phyloP scores from a whole-genome alignment of 1,139 yeast genomes.

The Scheffersomyces cryptocercus region DNA sequence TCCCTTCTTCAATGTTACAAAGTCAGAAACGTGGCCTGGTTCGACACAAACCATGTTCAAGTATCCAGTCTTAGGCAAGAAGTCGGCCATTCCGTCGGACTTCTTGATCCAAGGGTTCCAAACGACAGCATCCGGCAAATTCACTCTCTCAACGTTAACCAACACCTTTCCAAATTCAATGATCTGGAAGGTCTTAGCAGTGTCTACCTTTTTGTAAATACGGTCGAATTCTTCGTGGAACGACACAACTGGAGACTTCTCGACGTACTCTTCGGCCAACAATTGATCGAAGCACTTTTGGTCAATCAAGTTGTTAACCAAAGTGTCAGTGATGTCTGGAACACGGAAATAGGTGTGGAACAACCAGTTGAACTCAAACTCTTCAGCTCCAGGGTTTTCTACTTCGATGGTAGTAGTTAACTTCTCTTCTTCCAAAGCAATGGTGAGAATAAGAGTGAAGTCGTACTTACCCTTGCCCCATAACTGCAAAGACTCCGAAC shows the following conservation, averaged over 20 bases:
- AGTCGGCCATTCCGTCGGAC: constrained; percentile 80
- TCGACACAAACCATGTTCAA: constrained; percentile 90
- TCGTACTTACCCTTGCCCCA: constrained; percentile 58
- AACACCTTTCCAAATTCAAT: constrained; percentile 69
- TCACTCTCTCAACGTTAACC: constrained; percentile 62
- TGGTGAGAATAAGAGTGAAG: constrained; percentile 74
- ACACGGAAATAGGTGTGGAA: constrained; percentile 89
- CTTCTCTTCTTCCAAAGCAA: constrained; percentile 53
- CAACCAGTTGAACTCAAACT: constrained; percentile 88
- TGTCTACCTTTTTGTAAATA: constrained; percentile 65
- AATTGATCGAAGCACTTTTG: constrained; percentile 75
- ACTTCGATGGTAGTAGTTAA: constrained; percentile 74
- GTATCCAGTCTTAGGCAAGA: constrained; percentile 81
- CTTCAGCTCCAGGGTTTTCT: constrained; percentile 60
- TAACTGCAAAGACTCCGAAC: constrained; percentile 56
- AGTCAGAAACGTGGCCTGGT: constrained; percentile 82
- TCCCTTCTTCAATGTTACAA: constrained; percentile 63
- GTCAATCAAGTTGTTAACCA: constrained; percentile 77
- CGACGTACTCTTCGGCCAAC: constrained; percentile 59
- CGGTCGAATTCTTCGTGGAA: constrained; percentile 84
- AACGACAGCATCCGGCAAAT: constrained; percentile 86
- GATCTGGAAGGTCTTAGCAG: constrained; percentile 58
- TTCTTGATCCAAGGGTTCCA: constrained; percentile 97
- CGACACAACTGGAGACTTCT: constrained; percentile 70
- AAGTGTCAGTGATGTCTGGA: constrained; percentile 72